Base-by-base conservation (phyloP, 2,329 filamentous ascomycete species). In the Penicillium paneum region DNA sequence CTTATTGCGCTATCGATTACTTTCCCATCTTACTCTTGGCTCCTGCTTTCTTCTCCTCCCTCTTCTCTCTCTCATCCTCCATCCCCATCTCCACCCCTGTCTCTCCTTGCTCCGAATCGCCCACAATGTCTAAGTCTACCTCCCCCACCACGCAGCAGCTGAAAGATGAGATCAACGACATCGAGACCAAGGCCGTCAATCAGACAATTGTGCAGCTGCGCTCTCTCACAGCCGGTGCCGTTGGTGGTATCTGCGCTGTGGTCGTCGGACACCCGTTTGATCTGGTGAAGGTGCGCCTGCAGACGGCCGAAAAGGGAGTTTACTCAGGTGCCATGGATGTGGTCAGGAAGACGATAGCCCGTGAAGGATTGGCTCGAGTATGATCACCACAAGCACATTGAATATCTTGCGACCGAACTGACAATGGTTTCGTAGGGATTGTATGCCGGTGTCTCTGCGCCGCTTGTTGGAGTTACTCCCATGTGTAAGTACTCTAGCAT, bases 261-360 rank as follows among this genome's bases (percentile, higher is more conserved):
- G 73, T 99, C 39, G 92, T 97, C 56, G 89, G 94, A 54, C 94
- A 99, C 75, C 94, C 94, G 10, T 99, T 99, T 72, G 94, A 99
- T 73, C 81, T 99, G 65, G 93, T 97, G 74, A 99, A 99, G 79
- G 94, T 99, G 62, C 89, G 94, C 55, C 79, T 99, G 73, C 94
- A 99, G 80, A 99, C 94, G 2, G 91, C 94, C 34, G 92, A 97
- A 76, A 88, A 86, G 75, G 94, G 94, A 45, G 89, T 96, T 34
- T 99, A 99, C 77, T 88, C 81, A 34, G 87, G 89, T 42, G 94
- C 94, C 13, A 81, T 97, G 67, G 94, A 99, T 76, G 93, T 97
- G 1, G 91, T 97, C 60, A 81, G 83, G 74, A 96, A 89, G 79
- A 93, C 90, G 34, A 77, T 99, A 57, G 92, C 92, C 28, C 83